Base-by-base conservation (phyloP, 1,284 basidiomycete species). In the Cerioporus squamosus region DNA sequence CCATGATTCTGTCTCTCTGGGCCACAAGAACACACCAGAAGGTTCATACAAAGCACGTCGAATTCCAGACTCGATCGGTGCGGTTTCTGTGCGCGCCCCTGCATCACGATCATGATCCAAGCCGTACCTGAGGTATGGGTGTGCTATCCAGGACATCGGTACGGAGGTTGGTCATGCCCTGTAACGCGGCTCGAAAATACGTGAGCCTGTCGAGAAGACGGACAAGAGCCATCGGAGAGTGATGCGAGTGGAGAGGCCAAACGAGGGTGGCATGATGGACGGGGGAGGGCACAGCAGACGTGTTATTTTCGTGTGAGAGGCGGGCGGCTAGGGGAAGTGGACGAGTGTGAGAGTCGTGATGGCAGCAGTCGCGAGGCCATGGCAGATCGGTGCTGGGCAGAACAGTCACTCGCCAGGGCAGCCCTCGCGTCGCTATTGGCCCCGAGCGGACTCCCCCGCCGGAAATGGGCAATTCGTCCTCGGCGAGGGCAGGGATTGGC, bases 281-380 rank as follows among this genome's bases (percentile, higher is more conserved):
- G 46, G 29, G n/a, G 17, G 42, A 20, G 46, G 9, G 39, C 51
- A 47, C 51, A 24, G 59, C 51, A 43, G 42, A 4, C 22, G 7
- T n/a, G 57, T 44, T 52, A 57, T 59, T 62, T 57, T 55, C 50
- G 61, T 24, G 50, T 44, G 14, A 14, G 44, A n/a, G n/a, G n/a
- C n/a, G n/a, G n/a, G n/a, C n/a, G n/a, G n/a, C n/a, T 22, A 38
- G 31, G 47, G 39, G 18, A 10, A 44, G 36, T 18, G 31, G 39
- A 20, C 14, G 36, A 45, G 42, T 31, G 24, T 44, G 36, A 42
- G 39, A 50, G 66, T 62, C 31, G 69, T 67, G 65, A 66, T 70
- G 67, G 64, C 63, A 69, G 66, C 66, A 54, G 68, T 68, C 55
- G 66, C 55, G 64, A 67, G 62, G 66, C 38, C 51, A 40, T 51